Percentiles rank a stretch among this genome's conserved stretches.
Evolutionary conservation across 805 yeast genomes (phyloP).

Genomic region (Metschnikowia vanudenii): DNA sequence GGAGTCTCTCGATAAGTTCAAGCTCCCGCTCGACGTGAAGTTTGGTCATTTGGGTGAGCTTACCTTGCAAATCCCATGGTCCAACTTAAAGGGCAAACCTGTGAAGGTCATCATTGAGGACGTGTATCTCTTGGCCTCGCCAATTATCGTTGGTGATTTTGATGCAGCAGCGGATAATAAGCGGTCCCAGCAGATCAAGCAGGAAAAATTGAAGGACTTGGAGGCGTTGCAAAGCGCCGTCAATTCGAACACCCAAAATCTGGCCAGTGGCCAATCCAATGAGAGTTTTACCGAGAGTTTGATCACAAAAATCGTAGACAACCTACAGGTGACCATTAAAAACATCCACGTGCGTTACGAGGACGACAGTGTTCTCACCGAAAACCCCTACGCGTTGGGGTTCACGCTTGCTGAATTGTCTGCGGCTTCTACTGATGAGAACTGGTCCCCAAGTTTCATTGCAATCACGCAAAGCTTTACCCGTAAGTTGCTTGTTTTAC

Average conservation of each 20-base stretch:
- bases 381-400: constrained; percentile 78
- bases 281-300: constrained; percentile 85
- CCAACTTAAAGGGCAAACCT: constrained; percentile 88
- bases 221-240: constrained; percentile 58
- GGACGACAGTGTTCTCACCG: constrained; percentile 70
- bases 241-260: constrained; percentile 20
- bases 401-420: constrained; percentile 80
- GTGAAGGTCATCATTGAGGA: constrained; percentile 86
- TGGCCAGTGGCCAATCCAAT: constrained; percentile 29
- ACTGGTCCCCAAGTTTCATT: constrained; percentile 85
- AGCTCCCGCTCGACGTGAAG: constrained; percentile 81
- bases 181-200: constrained; percentile 60
- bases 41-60: constrained; percentile 90
- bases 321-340: constrained; percentile 84
- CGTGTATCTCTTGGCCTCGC: constrained; percentile 78
- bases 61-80: constrained; percentile 94
- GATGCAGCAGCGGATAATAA: constrained; percentile 58
- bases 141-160: constrained; percentile 57
- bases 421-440: constrained; percentile 83
- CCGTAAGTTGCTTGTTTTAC: constrained; percentile 72
- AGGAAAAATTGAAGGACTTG: constrained; percentile 63
- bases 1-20: constrained; percentile 84
- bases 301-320: constrained; percentile 87
- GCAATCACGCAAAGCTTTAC: constrained; percentile 65
- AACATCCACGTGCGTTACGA: constrained; percentile 93